A percentile compares a stretch with the other conserved stretches of the same genome.
Conservation (phyloP, 1,284 basidiomycete genomes). For the Polyporus tsugae region DNA sequence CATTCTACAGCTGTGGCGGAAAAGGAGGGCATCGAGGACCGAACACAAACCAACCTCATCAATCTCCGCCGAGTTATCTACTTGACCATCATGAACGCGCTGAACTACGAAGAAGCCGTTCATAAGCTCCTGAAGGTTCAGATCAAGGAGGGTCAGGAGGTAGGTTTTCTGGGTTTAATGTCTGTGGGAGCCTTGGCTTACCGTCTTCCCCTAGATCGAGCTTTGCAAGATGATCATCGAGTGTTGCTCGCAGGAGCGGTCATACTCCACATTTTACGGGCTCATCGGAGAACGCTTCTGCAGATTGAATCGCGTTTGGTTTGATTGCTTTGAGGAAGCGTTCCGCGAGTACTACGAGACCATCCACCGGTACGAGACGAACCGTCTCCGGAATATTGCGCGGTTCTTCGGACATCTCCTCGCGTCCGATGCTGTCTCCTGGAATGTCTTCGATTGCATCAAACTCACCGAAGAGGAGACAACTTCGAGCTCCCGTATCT, state of each 20-base stretch:
- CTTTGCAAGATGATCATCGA: conserved; percentile 99
- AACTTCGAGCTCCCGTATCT: conserved; percentile 95
- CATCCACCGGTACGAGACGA: conserved; percentile 98
- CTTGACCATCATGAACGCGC: conserved; percentile 97
- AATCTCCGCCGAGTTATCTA: conserved; percentile 96
- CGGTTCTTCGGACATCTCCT: conserved; percentile 95
- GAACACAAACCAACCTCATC: conserved; percentile 94
- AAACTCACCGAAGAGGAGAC: conserved; percentile 99
- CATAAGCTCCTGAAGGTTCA: conserved; percentile 97
- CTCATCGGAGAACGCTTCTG: conserved; percentile 96
- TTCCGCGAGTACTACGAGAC: conserved; percentile 95
- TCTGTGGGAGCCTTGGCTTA: conserved; percentile 13
- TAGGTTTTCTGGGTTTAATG: conserved; percentile 43
- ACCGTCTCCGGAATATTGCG: conserved; percentile 96
- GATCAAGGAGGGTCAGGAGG: conserved; percentile 92
- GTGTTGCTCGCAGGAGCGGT: conserved; percentile 99
- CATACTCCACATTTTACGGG: conserved; percentile 96
- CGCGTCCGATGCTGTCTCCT: conserved; percentile 88
- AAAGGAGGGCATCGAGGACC: conserved; percentile 92
- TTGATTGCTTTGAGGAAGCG: conserved; percentile 87
- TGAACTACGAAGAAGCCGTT: conserved; percentile 98
- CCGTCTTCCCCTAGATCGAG: conserved; percentile 71
- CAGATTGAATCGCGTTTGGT: conserved; percentile 96
- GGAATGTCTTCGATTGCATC: conserved; percentile 86
- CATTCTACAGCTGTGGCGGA: conserved; percentile 62